A percentile compares a stretch with the other conserved stretches of the same genome.
phyloP scores from a whole-genome alignment of 2,329 filamentous ascomycete species.

The Pseudogymnoascus sp. region DNA sequence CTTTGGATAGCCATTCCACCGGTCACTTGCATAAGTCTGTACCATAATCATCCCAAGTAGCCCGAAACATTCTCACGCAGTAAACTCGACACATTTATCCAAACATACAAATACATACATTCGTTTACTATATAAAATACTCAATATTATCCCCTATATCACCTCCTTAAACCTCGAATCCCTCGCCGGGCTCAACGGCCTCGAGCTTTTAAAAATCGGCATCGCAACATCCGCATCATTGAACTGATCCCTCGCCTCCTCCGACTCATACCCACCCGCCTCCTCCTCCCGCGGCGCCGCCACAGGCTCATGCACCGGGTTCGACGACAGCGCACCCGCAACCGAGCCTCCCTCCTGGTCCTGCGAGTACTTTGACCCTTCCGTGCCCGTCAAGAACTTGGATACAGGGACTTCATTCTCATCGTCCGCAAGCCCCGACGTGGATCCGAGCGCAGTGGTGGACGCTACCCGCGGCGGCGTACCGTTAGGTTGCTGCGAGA shows the following conservation, averaged over 20 bases:
- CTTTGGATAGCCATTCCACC: no score
- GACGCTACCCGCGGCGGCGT: conserved; percentile 31
- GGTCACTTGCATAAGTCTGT: no score
- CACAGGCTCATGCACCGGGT: conserved; percentile 11
- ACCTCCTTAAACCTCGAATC: conserved; percentile 55
- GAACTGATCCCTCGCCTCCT: conserved; percentile 39
- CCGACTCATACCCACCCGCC: conserved; percentile 37
- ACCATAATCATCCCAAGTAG: no score
- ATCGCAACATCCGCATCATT: conserved; percentile 28
- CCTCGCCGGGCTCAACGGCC: conserved; percentile 40
- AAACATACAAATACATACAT: not conserved
- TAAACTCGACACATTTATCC: no score
- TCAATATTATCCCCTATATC: conserved; percentile 29
- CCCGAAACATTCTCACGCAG: no score
- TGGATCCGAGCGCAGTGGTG: conserved; percentile 1
- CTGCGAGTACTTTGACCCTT: conserved; percentile 17
- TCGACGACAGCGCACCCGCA: not conserved
- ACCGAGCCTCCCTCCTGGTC: not conserved
- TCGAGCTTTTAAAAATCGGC: conserved; percentile 24
- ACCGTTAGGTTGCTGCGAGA: conserved; percentile 20
- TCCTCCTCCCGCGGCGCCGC: conserved; percentile 20
- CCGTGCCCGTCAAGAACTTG: conserved; percentile 10
- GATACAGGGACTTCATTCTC: not conserved
- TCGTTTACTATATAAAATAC: not conserved
- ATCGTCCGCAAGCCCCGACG: conserved; percentile 14